These are phyloP conservation scores for Draba incana DNA, from an alignment of 345 rosid species.

Conservation along the genomic window DNA sequence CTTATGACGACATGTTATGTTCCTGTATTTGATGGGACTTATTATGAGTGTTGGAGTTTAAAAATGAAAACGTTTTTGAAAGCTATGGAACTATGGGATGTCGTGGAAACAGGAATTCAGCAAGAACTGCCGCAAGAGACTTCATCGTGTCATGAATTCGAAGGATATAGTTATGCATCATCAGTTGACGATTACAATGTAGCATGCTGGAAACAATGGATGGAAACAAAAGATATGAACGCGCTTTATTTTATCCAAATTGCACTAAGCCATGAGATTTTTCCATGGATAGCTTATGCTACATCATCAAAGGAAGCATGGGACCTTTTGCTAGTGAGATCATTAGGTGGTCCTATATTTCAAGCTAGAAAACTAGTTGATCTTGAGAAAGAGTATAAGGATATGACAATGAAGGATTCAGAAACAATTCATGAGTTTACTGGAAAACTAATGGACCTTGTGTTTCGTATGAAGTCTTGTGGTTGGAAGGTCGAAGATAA, in stretches of 20 bases:
- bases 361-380: constrained; percentile 19
- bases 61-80: constrained; percentile 20
- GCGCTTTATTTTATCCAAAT: constrained; percentile 9
- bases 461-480: constrained; percentile 34
- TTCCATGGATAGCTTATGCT: constrained; percentile 26
- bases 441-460: constrained; percentile 10
- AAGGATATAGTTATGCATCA: not conserved
- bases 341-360: constrained; percentile 27
- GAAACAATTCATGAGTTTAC: constrained; percentile 21
- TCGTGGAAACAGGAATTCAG: constrained; percentile 15
- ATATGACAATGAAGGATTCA: not conserved
- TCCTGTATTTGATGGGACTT: constrained; percentile 19
- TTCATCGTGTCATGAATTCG: not conserved
- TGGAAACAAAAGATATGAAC: not conserved
- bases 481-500: constrained; percentile 27
- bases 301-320: constrained; percentile 34
- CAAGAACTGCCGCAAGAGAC: not conserved
- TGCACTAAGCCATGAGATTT: not conserved
- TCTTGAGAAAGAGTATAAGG: constrained; percentile 14
- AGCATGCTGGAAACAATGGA: not conserved
- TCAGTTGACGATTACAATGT: not conserved
- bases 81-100: constrained; percentile 10
- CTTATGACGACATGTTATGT: not conserved
- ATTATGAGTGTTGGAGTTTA: constrained; percentile 16
- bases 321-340: constrained; percentile 25